Conservation (phyloP, 371 early-diverging fungal species). For the Mucor indicus region DNA sequence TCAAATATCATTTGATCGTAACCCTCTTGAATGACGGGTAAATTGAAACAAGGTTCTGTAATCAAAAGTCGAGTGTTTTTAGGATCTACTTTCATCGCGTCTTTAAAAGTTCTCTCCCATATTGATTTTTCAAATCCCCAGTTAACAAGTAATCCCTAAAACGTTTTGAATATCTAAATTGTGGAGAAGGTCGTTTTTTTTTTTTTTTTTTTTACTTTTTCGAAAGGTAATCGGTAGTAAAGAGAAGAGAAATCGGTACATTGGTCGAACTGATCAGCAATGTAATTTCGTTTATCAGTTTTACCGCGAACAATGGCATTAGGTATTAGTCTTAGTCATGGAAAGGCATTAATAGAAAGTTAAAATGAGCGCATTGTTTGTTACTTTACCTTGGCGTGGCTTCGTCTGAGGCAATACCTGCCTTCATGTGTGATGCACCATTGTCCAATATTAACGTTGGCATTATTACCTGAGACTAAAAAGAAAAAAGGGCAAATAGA, state of each 20-base stretch:
- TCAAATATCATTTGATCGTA: conserved; percentile 87
- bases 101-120: conserved; percentile 74
- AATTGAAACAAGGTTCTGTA: conserved; percentile 81
- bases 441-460: conserved; percentile 68
- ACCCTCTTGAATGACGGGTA: conserved; percentile 64
- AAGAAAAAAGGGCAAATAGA: neutral
- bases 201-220: conserved; percentile 48
- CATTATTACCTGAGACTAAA: neutral
- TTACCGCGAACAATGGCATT: conserved; percentile 68
- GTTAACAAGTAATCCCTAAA: conserved; percentile 67
- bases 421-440: conserved; percentile 75
- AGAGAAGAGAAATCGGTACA: conserved; percentile 73
- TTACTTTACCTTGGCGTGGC: conserved; percentile 25
- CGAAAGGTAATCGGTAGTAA: conserved; percentile 76
- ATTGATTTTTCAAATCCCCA: conserved; percentile 79
- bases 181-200: too few relatives aligned
- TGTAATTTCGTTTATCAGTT: conserved; percentile 54
- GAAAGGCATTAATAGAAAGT: neutral
- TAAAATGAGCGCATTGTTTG: neutral
- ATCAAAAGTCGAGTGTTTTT: conserved; percentile 60
- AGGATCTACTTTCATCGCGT: conserved; percentile 65
- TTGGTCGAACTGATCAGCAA: conserved; percentile 70
- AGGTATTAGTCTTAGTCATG: conserved; percentile 39
- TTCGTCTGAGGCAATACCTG: conserved; percentile 47
- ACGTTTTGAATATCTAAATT: neutral